These are phyloP conservation scores for Thraustotheca clavata DNA, from an alignment of 352 stramenopile genomes.

Conservation along the genomic window DNA sequence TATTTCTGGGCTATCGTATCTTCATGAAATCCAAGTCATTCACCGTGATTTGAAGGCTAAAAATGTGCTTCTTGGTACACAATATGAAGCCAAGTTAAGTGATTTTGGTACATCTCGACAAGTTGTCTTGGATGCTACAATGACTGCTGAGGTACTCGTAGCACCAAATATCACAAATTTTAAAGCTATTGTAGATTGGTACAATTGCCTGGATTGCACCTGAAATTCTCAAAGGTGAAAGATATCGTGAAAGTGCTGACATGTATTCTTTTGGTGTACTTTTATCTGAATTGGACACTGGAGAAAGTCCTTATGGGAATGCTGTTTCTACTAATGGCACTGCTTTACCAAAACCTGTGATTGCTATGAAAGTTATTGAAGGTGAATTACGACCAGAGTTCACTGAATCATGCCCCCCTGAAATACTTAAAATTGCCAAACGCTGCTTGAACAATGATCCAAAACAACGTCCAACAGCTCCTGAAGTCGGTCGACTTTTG, in stretches of 20 bases:
- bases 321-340: conserved; percentile 11
- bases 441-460: conserved; percentile 58
- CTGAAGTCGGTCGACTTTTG: conserved; percentile 56
- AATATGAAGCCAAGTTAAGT: conserved; percentile 57
- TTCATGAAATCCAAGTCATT: conserved; percentile 24
- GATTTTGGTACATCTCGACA: conserved; percentile 69
- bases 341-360: conserved; percentile 15
- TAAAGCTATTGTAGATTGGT: neutral
- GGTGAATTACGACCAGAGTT: conserved; percentile 68
- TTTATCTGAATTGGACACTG: conserved; percentile 19
- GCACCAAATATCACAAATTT: neutral
- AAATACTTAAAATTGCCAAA: conserved; percentile 44
- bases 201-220: conserved; percentile 21
- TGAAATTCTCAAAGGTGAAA: conserved; percentile 16
- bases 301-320: conserved; percentile 16
- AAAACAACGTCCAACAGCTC: conserved; percentile 45
- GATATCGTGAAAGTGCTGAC: conserved; percentile 17
- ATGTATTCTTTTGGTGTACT: conserved; percentile 21
- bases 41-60: conserved; percentile 63
- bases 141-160: conserved; percentile 18
- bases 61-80: conserved; percentile 63
- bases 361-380: conserved; percentile 38
- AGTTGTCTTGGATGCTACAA: conserved; percentile 24
- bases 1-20: conserved; percentile 2
- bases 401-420: conserved; percentile 45